Evolutionary conservation across 1,284 basidiomycete species (phyloP).

Genomic region (Xerocomus cyaneibrunnescens): DNA sequence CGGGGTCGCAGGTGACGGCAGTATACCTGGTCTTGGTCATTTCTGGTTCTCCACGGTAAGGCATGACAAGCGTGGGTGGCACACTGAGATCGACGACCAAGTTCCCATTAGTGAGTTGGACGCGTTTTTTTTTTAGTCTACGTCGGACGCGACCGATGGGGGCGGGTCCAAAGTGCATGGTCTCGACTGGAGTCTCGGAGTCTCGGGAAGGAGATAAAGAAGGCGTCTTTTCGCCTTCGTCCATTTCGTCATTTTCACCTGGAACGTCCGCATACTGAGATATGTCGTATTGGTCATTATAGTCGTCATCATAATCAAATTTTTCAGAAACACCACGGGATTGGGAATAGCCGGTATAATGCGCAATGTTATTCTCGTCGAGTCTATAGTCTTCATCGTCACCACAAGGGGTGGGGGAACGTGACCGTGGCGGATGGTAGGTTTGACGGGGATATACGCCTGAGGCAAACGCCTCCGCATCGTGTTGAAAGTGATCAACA

Average conservation of each 20-base stretch:
- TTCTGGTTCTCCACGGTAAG: slow-evolving; percentile 79
- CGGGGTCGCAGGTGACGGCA: slow-evolving; percentile 91
- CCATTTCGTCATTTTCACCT: slow-evolving; percentile 24
- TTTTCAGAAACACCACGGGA: slow-evolving; percentile 37
- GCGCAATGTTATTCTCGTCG: slow-evolving; percentile 51
- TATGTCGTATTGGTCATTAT: slow-evolving; percentile 31
- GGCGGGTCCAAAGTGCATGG: slow-evolving; percentile 86
- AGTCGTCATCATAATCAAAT: slow-evolving; percentile 9
- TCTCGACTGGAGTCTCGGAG: slow-evolving; percentile 50
- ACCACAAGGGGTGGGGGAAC: slow-evolving; percentile 69
- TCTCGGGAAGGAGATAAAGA: slow-evolving; percentile 40
- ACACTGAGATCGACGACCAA: slow-evolving; percentile 83
- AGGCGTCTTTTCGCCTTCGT: slow-evolving; percentile 40
- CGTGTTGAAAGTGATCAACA: slow-evolving; percentile 52
- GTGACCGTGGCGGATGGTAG: slow-evolving; percentile 54
- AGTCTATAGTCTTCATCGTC: slow-evolving; percentile 69
- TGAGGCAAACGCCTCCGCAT: slow-evolving; percentile 65
- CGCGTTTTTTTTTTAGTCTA: slow-evolving; percentile 73
- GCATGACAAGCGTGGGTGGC: slow-evolving; percentile 82
- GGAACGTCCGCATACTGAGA: slow-evolving; percentile 34
- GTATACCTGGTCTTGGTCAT: slow-evolving; percentile 84
- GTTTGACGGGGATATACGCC: slow-evolving; percentile 52
- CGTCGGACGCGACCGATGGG: slow-evolving; percentile 75
- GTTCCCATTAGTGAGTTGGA: slow-evolving; percentile 80
- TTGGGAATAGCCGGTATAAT: slow-evolving; percentile 47